These are phyloP conservation scores for Trichoderma asperelloides DNA, from an alignment of 495 filamentous ascomycete species.

Conservation along the genomic window DNA sequence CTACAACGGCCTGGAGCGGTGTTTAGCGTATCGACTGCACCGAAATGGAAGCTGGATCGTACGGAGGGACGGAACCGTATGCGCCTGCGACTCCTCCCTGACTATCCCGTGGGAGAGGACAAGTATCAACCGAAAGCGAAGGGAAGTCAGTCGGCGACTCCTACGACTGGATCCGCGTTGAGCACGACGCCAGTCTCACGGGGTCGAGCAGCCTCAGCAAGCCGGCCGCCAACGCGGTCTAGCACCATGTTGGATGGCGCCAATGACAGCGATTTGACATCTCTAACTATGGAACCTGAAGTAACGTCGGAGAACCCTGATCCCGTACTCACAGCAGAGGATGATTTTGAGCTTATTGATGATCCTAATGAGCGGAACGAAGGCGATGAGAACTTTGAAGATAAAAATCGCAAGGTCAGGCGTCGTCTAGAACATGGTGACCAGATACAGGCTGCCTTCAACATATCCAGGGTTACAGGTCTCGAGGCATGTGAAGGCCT, in stretches of 20 bases:
- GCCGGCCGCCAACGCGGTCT: background rate
- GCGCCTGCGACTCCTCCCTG: constrained; percentile 75
- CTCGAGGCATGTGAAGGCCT: constrained; percentile 88
- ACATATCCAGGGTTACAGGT: constrained; percentile 87
- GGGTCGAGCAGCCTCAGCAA: background rate
- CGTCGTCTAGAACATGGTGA: constrained; percentile 85
- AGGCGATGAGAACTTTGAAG: constrained; percentile 80
- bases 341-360: constrained; percentile 91
- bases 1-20: constrained; percentile 70
- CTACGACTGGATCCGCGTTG: background rate
- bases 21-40: constrained; percentile 52
- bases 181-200: background rate
- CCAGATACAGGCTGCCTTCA: constrained; percentile 87
- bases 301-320: background rate
- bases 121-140: constrained; percentile 83
- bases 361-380: constrained; percentile 67
- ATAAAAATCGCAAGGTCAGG: constrained; percentile 97
- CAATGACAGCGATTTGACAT: constrained; percentile 16
- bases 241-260: background rate
- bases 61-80: constrained; percentile 95
- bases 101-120: constrained; percentile 54
- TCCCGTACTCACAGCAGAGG: constrained; percentile 40
- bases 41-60: constrained; percentile 85
- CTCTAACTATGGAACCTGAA: constrained; percentile 23
- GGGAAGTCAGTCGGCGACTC: background rate